Base-by-base conservation (phyloP, 108 stramenopile species). In the Skeletonema tropicum region DNA sequence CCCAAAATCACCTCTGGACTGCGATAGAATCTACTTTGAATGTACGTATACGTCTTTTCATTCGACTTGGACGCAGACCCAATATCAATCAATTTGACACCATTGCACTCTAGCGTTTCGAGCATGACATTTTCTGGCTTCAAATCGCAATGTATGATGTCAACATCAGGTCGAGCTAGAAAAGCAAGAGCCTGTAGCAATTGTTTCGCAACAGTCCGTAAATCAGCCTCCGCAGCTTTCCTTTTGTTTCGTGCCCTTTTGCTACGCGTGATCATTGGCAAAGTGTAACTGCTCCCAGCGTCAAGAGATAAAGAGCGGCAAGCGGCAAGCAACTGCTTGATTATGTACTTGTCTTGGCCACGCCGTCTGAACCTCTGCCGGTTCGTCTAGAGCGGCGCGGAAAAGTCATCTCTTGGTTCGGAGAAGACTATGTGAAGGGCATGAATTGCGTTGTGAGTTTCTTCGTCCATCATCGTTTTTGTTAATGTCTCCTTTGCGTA, bases 1-100 rank as follows among this genome's bases (percentile, higher is more conserved):
- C 99, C 99, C n/a, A 99, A 85, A 86, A 99, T 93, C 29, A 98
- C 99, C 86, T 99, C 99, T 3, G 99, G 99, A 21, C 96, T 96
- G 39, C 91, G 94, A 80, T 99, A 99, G 77, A 99, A 99, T 19
- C 98, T 89, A 71, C 95, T 96, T 78, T 99, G 99, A 78, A 99
- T 99, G 82, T 98, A 99, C 15, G 96, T 89, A 80, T 98, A 98
- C 68, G 26, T 10, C 57, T 29, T 58, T 14, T 29, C 25, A 25
- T 1, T 52, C 38, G 19, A 32, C 13, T 38, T 45, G 17, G 55
- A 57, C 74, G 45, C 66, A 13, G 33, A 87, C 10, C 86, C 86
- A 72, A 87, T 84, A 57, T 87, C 86, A 42, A 87, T 77, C 42
- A 87, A n/a, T 59, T 87, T 87, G n/a, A 75, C 61, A 38, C 64